Evolutionary conservation across 371 early-diverging fungal genomes (phyloP).

Genomic region (Mortierella polycephala): DNA sequence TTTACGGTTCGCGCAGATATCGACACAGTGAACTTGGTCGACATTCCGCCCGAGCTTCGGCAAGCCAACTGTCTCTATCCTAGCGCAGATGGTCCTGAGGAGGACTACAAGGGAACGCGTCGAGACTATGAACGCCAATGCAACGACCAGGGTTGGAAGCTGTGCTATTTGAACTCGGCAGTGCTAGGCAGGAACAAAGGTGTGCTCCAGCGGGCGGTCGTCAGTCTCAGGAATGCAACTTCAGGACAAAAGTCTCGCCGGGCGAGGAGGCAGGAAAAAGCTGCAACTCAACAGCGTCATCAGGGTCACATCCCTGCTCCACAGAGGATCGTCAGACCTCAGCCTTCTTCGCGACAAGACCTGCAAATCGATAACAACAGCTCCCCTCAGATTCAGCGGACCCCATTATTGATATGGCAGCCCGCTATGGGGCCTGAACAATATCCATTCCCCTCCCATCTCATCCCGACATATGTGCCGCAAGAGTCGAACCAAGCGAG

Average conservation of each 20-base stretch:
- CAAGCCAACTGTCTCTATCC: slow-evolving; percentile 42
- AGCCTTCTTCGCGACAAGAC: neutral
- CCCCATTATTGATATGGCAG: no score
- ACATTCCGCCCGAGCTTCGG: slow-evolving; percentile 12
- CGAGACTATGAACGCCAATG: slow-evolving; percentile 43
- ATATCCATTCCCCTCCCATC: no score
- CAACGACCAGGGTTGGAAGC: slow-evolving; percentile 46
- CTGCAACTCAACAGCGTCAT: neutral
- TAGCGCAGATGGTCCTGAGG: slow-evolving; percentile 39
- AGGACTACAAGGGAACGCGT: slow-evolving; percentile 31
- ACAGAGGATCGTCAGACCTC: neutral
- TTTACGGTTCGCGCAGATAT: slow-evolving; percentile 18
- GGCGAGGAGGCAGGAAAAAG: slow-evolving; percentile 25
- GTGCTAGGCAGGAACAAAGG: slow-evolving; percentile 27
- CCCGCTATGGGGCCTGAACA: no score
- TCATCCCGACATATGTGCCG: no score
- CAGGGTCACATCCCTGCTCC: neutral
- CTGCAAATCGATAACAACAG: slow-evolving; percentile 2
- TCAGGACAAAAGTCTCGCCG: slow-evolving; percentile 34
- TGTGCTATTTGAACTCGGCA: slow-evolving; percentile 27
- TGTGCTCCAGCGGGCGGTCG: slow-evolving; percentile 35
- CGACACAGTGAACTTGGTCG: neutral
- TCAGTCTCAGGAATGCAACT: slow-evolving; percentile 30
- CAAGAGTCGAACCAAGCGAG: no score
- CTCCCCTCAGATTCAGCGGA: no score